A percentile compares a stretch with the other conserved stretches of the same genome.
phyloP scores from a whole-genome alignment of 2,329 filamentous ascomycete genomes.

The Cephalotrichum gorgonifer region DNA sequence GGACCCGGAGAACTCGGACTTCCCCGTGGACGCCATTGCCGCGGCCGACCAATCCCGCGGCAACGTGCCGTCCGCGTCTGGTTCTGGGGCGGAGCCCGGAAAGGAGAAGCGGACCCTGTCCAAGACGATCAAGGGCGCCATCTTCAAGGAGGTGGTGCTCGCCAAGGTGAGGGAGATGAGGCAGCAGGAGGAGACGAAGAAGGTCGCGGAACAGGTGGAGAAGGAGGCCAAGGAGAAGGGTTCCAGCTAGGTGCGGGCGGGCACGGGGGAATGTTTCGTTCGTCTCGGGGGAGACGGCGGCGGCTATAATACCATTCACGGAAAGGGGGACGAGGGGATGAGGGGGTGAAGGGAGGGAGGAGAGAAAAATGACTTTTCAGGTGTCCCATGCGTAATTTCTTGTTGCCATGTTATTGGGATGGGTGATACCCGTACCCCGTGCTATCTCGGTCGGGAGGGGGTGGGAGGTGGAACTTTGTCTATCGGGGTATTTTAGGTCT shows the following conservation, averaged over 20 bases:
- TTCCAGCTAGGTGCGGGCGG: not conserved
- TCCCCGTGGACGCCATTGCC: constrained; percentile 52
- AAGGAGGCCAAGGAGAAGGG: constrained; percentile 30
- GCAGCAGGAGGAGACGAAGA: constrained; percentile 67
- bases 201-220: constrained; percentile 49
- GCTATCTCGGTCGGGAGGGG: too few species aligned
- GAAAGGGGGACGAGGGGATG: too few species aligned
- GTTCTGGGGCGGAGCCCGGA: constrained; percentile 2
- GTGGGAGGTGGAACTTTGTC: too few species aligned
- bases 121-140: constrained; percentile 51
- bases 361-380: too few species aligned
- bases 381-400: too few species aligned
- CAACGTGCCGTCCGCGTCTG: constrained; percentile 4
- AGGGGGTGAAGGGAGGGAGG: too few species aligned
- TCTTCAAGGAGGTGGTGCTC: constrained; percentile 89
- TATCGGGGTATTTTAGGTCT: too few species aligned
- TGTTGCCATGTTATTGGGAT: too few species aligned
- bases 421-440: too few species aligned
- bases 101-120: constrained; percentile 29
- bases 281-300: not conserved
- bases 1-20: constrained; percentile 63
- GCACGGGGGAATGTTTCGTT: not conserved
- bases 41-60: constrained; percentile 32
- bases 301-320: too few species aligned
- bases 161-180: constrained; percentile 92